A percentile compares a stretch with the other conserved stretches of the same genome.
These are phyloP conservation scores for Panicum hallii DNA, from an alignment of 202 grass and related monocot genomes.

Conservation along the genomic window DNA sequence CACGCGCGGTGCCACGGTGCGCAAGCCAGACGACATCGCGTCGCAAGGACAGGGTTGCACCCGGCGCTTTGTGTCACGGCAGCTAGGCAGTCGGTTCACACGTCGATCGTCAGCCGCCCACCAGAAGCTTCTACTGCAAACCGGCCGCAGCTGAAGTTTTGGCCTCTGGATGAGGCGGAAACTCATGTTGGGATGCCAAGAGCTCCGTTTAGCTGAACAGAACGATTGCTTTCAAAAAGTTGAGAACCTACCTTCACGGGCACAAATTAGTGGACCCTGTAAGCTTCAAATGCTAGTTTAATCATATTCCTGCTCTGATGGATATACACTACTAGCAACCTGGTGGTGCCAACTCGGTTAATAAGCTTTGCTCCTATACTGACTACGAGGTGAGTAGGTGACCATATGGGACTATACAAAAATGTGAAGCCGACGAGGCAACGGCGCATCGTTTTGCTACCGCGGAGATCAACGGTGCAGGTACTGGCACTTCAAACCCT, in stretches of 20 bases:
- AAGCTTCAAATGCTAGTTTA: slow-evolving; percentile 37
- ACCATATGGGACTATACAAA: slow-evolving; percentile 63
- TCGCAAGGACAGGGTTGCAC: neutral
- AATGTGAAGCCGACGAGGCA: slow-evolving; percentile 35
- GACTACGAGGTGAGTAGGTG: slow-evolving; percentile 27
- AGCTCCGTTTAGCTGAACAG: slow-evolving; percentile 9
- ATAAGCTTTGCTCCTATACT: slow-evolving; percentile 40
- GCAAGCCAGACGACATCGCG: neutral
- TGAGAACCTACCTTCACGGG: slow-evolving; percentile 5
- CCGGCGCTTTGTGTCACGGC: too few species aligned
- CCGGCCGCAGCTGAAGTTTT: too few species aligned
- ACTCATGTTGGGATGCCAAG: too few species aligned
- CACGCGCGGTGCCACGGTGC: too few species aligned
- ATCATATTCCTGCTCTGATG: slow-evolving; percentile 13
- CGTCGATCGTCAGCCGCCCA: too few species aligned
- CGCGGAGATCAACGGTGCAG: slow-evolving; percentile 61
- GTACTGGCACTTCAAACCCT: slow-evolving; percentile 78
- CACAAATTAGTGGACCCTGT: slow-evolving; percentile 13
- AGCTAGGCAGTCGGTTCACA: too few species aligned
- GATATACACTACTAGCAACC: slow-evolving; percentile 46
- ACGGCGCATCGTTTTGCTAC: slow-evolving; percentile 24
- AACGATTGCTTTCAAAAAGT: slow-evolving; percentile 1
- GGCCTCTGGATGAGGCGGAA: too few species aligned
- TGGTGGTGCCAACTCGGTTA: slow-evolving; percentile 22
- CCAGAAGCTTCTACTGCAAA: too few species aligned